Evolutionary conservation across 345 rosid species (phyloP), one percentile per base, ranked within the genome.

Genomic region (Schrenkiella parvula): DNA sequence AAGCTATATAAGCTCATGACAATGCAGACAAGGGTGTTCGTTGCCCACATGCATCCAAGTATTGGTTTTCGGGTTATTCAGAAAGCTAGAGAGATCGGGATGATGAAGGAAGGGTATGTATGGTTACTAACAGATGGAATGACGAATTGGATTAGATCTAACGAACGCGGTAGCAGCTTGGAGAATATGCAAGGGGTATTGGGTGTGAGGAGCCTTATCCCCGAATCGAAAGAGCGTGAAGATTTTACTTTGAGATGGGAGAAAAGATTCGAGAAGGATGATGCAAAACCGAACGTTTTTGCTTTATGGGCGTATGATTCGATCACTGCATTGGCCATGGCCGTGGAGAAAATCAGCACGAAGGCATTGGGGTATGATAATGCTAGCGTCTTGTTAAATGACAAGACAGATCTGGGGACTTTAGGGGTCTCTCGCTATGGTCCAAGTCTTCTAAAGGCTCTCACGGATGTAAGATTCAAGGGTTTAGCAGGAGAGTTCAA

Each of bases 91-190:
- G 79, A 82, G 71, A 54, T 46, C 0, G 88, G 89, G 26, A 89
- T 89, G 90, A 83, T 89, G 89, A 43, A 68, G 1, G 56, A 74
- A 23, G 92, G 92, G 2, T 87, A 83, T 39, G 87, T 74, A 13
- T 89, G 96, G 93, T 68, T 89, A 48, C 7, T 71, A 32, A 70
- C 85, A 22, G 23, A 72, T 2, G 59, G 48, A 12, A 58, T 77
- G 28, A 65, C 78, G 25, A 51, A 66, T 25, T 31, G 47, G 50
- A 5, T 82, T 15, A 72, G 65, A 8, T 17, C 18, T 8, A 31
- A 31, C n/a, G n/a, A n/a, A n/a, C n/a, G n/a, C n/a, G 23, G 39
- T 25, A 17, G 23, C 35, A 17, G 26, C 56, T 15, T 80, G 23
- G 55, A 52, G 14, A 61, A 64, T 13, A 32, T 80, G 55, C 44